Percentiles rank a stretch among this genome's conserved stretches.
Evolutionary conservation across 2,329 filamentous ascomycete species (phyloP).

Genomic region (Aspergillus glaucus): DNA sequence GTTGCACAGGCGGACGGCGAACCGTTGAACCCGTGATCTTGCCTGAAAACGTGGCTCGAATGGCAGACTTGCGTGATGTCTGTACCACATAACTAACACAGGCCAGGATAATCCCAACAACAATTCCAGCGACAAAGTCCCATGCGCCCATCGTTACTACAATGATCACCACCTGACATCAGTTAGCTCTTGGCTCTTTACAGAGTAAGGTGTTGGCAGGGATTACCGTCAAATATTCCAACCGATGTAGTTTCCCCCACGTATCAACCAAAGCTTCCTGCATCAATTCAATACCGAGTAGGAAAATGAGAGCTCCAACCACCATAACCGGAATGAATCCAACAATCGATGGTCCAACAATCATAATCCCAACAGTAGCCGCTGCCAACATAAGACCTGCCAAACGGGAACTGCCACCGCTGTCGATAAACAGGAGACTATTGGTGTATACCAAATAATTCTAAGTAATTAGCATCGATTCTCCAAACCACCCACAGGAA

Average conservation of each 20-base stretch:
- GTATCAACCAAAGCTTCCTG: conserved; percentile 84
- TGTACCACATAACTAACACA: conserved; percentile 89
- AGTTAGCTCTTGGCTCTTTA: conserved; percentile 1
- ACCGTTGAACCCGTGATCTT: conserved; percentile 88
- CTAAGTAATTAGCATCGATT: conserved; percentile 37
- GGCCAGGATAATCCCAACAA: conserved; percentile 83
- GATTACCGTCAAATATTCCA: conserved; percentile 80
- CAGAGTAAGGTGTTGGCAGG: background rate
- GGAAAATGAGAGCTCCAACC: conserved; percentile 89
- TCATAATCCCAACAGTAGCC: conserved; percentile 73
- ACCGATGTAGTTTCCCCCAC: conserved; percentile 74
- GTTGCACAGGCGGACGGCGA: conserved; percentile 80
- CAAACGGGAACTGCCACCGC: conserved; percentile 78
- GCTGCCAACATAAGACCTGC: conserved; percentile 79
- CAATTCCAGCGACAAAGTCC: conserved; percentile 92
- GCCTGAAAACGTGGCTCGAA: conserved; percentile 84
- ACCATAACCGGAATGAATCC: conserved; percentile 96
- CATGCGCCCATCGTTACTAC: conserved; percentile 94
- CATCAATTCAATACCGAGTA: conserved; percentile 86
- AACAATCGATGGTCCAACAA: conserved; percentile 79
- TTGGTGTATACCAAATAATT: conserved; percentile 99
- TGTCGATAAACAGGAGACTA: conserved; percentile 91
- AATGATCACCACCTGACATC: conserved; percentile 64
- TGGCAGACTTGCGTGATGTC: conserved; percentile 80
- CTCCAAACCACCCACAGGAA: too few species aligned